Conservation (phyloP, 2,329 filamentous ascomycete genomes). For the Daldinia eschscholtzii region DNA sequence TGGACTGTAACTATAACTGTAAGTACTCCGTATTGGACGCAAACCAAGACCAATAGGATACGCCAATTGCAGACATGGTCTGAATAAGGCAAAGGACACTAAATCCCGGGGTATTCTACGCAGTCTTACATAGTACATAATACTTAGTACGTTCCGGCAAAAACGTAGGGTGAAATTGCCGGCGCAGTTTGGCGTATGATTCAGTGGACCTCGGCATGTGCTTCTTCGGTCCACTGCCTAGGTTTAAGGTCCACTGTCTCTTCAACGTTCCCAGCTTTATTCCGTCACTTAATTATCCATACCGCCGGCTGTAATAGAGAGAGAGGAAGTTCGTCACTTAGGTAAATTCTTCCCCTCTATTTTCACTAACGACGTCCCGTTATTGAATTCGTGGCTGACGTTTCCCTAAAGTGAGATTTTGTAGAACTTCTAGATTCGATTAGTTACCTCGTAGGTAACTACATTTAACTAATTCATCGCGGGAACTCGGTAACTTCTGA, state of each 20-base stretch:
- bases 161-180: slow-evolving; percentile 39
- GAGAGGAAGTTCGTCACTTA: slow-evolving; percentile 19
- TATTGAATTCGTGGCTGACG: background rate
- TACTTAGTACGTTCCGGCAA: slow-evolving; percentile 26
- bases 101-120: slow-evolving; percentile 12
- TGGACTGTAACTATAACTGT: background rate
- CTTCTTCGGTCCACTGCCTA: slow-evolving; percentile 23
- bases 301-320: slow-evolving; percentile 36
- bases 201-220: slow-evolving; percentile 45
- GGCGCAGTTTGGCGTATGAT: slow-evolving; percentile 28
- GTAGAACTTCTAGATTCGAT: background rate
- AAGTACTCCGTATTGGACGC: slow-evolving; percentile 15
- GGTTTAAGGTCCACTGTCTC: background rate
- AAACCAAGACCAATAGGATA: slow-evolving; percentile 21
- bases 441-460: background rate
- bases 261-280: slow-evolving; percentile 24
- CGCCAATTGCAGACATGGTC: slow-evolving; percentile 12
- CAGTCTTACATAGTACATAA: background rate
- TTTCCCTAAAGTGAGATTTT: background rate
- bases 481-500: background rate
- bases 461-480: background rate
- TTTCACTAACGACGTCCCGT: background rate
- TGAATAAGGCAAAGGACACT: slow-evolving; percentile 21
- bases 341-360: slow-evolving; percentile 19
- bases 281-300: slow-evolving; percentile 36